phyloP scores from a whole-genome alignment of 148 eudicot species.

The Fagopyrum homotropicum region DNA sequence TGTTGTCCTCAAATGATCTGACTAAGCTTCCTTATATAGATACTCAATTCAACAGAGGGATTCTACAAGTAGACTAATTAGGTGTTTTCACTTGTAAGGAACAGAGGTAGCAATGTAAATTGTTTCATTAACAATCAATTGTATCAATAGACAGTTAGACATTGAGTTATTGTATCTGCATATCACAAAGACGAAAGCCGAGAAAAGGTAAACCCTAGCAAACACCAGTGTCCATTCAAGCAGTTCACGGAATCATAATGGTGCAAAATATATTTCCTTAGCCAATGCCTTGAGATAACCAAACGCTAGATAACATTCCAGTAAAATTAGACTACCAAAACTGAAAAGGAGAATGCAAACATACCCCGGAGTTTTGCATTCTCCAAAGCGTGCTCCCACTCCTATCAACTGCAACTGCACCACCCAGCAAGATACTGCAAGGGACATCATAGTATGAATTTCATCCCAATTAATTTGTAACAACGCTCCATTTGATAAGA shows the following conservation, averaged over 20 bases:
- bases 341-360: slow-evolving; percentile 18
- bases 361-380: slow-evolving; percentile 56
- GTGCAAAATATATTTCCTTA: not conserved
- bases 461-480: not conserved
- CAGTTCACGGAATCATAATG: not conserved
- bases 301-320: not conserved
- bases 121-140: not conserved
- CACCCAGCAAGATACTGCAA: slow-evolving; percentile 50
- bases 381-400: slow-evolving; percentile 48
- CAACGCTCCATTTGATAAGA: not conserved
- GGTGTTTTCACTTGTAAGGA: not conserved
- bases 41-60: not conserved
- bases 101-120: not conserved
- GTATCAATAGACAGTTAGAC: not conserved
- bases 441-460: not conserved
- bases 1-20: not conserved
- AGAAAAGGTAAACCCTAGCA: no score
- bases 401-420: slow-evolving; percentile 31
- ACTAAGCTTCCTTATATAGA: not conserved
- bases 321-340: not conserved
- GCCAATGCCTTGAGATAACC: not conserved
- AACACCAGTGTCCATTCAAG: not conserved
- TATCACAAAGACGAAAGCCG: no score
- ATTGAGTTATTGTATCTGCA: no score
- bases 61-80: not conserved